A percentile compares a stretch with the other conserved stretches of the same genome.
These are phyloP conservation scores for Neofusicoccum kwambonambiense DNA, from an alignment of 2,329 filamentous ascomycete genomes.

Conservation along the genomic window DNA sequence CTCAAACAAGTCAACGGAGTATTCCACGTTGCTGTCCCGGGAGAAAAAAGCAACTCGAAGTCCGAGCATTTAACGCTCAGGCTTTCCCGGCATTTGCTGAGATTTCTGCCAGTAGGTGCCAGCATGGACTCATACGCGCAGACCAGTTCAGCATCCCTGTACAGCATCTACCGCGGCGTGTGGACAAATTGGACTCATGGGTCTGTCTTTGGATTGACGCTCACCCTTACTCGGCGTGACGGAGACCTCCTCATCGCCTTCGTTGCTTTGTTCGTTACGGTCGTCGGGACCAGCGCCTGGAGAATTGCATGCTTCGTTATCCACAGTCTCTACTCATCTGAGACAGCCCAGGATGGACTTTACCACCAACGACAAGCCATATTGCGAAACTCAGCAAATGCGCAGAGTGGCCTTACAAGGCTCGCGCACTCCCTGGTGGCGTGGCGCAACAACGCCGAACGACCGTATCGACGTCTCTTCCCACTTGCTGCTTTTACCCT, in stretches of 20 bases:
- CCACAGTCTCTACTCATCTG: conserved; percentile 24
- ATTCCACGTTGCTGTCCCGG: too few species aligned
- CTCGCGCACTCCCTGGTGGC: neutral
- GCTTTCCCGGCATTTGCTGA: too few species aligned
- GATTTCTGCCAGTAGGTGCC: too few species aligned
- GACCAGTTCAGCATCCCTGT: neutral
- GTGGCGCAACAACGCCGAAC: neutral
- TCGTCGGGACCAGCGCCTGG: conserved; percentile 25
- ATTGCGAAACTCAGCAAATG: conserved; percentile 14
- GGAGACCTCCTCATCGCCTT: conserved; percentile 37
- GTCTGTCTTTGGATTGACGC: conserved; percentile 29
- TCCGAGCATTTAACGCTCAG: too few species aligned
- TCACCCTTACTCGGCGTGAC: conserved; percentile 30
- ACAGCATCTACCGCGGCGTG: conserved; percentile 26
- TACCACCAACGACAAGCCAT: conserved; percentile 25
- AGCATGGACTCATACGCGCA: too few species aligned
- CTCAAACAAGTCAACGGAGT: too few species aligned
- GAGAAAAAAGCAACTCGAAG: too few species aligned
- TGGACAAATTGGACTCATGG: conserved; percentile 37
- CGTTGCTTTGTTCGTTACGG: conserved; percentile 32
- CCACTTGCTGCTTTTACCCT: neutral
- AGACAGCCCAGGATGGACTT: conserved; percentile 22
- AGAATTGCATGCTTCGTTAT: conserved; percentile 23
- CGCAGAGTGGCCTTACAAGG: neutral
- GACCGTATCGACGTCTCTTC: neutral